These are phyloP conservation scores for Aspergillus neotritici DNA, from an alignment of 2,329 filamentous ascomycete species.

Conservation along the genomic window DNA sequence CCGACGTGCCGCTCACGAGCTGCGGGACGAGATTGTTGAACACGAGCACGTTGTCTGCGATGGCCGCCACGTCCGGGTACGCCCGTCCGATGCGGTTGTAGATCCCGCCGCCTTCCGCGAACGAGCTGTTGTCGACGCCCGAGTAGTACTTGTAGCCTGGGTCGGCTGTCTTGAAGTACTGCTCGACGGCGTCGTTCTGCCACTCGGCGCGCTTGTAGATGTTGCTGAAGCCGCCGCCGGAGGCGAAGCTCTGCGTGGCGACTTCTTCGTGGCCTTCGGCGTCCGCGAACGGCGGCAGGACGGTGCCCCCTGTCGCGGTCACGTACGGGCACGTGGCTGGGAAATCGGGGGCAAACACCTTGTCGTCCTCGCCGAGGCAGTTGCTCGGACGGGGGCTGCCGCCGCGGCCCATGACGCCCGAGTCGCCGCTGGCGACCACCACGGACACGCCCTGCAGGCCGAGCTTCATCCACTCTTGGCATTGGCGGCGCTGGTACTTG, in stretches of 20 bases:
- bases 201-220: conserved; percentile 38
- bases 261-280: conserved; percentile 29
- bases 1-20: conserved; percentile 31
- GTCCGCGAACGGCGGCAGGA: conserved; percentile 27
- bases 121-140: conserved; percentile 26
- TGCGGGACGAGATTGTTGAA: conserved; percentile 20
- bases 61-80: conserved; percentile 34
- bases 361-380: conserved; percentile 30
- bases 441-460: conserved; percentile 46
- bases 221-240: conserved; percentile 40
- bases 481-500: conserved; percentile 35
- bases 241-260: conserved; percentile 33
- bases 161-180: conserved; percentile 28
- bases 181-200: conserved; percentile 32
- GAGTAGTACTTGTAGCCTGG: conserved; percentile 28
- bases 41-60: conserved; percentile 33
- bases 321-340: conserved; percentile 31
- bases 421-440: conserved; percentile 45
- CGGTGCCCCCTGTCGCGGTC: conserved; percentile 38
- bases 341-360: conserved; percentile 36
- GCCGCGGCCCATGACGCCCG: conserved; percentile 34
- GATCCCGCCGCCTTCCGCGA: conserved; percentile 24
- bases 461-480: conserved; percentile 45
- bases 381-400: conserved; percentile 26
- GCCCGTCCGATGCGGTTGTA: conserved; percentile 33